phyloP scores from a whole-genome alignment of 164 flowering plant genomes.

The Nelumbo lutea region DNA sequence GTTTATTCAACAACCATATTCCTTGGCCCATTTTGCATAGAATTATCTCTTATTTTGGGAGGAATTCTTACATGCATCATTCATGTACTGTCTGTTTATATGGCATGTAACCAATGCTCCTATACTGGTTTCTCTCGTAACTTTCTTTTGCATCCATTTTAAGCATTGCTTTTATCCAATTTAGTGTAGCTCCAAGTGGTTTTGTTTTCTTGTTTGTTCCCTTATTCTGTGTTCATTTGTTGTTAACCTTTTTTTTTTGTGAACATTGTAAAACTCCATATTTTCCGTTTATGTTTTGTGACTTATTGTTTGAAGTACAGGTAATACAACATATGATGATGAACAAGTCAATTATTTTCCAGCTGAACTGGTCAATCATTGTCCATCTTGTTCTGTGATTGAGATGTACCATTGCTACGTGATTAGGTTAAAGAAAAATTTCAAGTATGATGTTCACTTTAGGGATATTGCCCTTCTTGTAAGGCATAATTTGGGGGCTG shows the following conservation, averaged over 20 bases:
- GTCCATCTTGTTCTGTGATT: conserved; percentile 8
- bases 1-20: no score
- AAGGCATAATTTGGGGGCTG: conserved; percentile 38
- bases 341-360: conserved; percentile 52
- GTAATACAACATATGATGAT: conserved; percentile 27
- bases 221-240: not conserved
- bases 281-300: not conserved
- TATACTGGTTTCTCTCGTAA: not conserved
- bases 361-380: conserved; percentile 39
- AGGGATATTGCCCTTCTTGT: conserved; percentile 44
- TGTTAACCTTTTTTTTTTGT: not conserved
- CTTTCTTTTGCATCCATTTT: not conserved
- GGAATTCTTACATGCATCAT: no score
- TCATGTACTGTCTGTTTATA: no score
- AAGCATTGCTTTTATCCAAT: no score
- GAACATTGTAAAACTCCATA: not conserved
- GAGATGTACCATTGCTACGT: conserved; percentile 48
- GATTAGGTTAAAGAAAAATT: conserved; percentile 37
- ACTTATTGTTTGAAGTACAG: conserved; percentile 25
- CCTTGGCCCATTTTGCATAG: no score
- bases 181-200: no score
- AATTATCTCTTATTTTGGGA: no score
- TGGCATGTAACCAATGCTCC: no score
- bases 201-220: no score
- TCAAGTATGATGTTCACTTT: conserved; percentile 30